Percentiles rank a stretch among this genome's conserved stretches.
These are phyloP conservation scores for Trichoderma gamsii DNA, from an alignment of 495 filamentous ascomycete genomes.

Conservation along the genomic window DNA sequence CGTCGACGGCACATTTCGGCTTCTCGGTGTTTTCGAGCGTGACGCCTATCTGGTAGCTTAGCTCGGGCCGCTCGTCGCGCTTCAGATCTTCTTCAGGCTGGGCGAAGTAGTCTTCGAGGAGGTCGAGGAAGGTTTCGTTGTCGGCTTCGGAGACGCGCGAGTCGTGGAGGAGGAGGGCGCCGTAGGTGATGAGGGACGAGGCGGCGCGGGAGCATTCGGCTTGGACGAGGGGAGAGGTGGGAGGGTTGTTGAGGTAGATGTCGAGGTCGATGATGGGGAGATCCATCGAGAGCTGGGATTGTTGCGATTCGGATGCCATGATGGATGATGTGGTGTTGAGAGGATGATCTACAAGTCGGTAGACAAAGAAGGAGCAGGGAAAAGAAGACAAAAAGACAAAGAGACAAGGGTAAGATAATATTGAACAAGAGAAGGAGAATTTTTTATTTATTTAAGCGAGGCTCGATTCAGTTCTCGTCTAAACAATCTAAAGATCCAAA, in stretches of 20 bases:
- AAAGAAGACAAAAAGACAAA: neutral
- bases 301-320: slow-evolving; percentile 5
- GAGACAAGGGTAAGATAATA: neutral
- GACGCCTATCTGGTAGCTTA: slow-evolving; percentile 47
- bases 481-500: neutral
- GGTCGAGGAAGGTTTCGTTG: slow-evolving; percentile 44
- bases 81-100: slow-evolving; percentile 37
- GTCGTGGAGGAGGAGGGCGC: slow-evolving; percentile 46
- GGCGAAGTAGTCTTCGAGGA: slow-evolving; percentile 51
- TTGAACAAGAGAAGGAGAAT: too few species aligned
- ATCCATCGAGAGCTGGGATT: slow-evolving; percentile 37
- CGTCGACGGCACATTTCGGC: slow-evolving; percentile 49
- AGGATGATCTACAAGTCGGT: neutral
- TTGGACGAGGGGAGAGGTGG: slow-evolving; percentile 32
- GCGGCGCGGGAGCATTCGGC: slow-evolving; percentile 41
- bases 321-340: neutral
- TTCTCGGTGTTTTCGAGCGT: slow-evolving; percentile 51
- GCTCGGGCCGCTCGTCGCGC: slow-evolving; percentile 43
- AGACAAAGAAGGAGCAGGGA: neutral
- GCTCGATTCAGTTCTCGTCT: neutral
- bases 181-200: slow-evolving; percentile 42
- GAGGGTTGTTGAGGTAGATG: slow-evolving; percentile 34
- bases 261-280: slow-evolving; percentile 49
- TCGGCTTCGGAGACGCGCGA: slow-evolving; percentile 44
- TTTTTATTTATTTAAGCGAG: too few species aligned